These are phyloP conservation scores for Penicillium rolfsii DNA, from an alignment of 2,329 filamentous ascomycete genomes.

Conservation along the genomic window DNA sequence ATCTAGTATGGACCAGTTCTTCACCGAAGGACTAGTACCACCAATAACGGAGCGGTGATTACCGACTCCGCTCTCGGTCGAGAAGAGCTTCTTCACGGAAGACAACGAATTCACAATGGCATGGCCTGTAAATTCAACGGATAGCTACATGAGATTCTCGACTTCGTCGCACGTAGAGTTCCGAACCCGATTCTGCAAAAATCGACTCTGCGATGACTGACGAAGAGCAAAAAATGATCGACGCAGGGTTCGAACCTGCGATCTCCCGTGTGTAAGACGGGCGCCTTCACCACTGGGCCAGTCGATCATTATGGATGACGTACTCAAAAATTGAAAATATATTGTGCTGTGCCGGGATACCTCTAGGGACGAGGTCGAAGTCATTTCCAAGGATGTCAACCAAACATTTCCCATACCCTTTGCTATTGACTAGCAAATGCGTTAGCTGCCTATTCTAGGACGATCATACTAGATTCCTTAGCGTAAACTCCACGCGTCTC, in stretches of 20 bases:
- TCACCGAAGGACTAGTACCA: constrained; percentile 7
- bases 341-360: background rate
- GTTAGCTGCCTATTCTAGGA: no score
- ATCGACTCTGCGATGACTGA: background rate
- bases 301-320: constrained; percentile 23
- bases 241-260: constrained; percentile 33
- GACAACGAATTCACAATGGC: background rate
- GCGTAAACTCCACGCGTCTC: no score
- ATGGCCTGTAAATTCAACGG: no score
- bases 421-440: no score
- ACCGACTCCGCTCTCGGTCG: constrained; percentile 19
- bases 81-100: background rate
- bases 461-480: no score
- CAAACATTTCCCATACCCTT: no score
- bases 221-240: constrained; percentile 18
- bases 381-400: no score
- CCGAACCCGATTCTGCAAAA: background rate
- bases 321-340: background rate
- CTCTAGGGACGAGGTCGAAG: background rate
- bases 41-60: constrained; percentile 25
- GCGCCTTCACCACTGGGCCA: constrained; percentile 31
- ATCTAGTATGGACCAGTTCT: background rate
- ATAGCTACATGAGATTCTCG: background rate
- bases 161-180: background rate
- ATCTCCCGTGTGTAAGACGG: constrained; percentile 31